Conservation (phyloP, 768 basidiomycete genomes). For the Suillus sp. region DNA sequence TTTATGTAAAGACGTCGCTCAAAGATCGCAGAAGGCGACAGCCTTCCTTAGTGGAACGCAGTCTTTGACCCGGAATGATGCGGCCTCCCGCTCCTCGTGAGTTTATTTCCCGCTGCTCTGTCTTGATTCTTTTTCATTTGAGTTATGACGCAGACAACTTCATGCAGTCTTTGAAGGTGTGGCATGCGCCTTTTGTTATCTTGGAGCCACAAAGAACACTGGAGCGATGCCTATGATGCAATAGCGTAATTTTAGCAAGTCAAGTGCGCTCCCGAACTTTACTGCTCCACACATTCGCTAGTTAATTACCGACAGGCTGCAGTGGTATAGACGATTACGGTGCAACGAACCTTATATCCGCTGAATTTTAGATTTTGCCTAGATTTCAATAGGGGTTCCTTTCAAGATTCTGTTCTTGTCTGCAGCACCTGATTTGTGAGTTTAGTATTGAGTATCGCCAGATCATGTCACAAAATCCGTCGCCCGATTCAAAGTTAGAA, state of each 20-base stretch:
- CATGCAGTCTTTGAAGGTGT: not conserved
- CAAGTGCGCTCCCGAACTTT: not conserved
- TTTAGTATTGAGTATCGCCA: not conserved
- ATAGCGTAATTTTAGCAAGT: not conserved
- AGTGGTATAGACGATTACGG: conserved; percentile 1
- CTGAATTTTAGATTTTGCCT: not conserved
- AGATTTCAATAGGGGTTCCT: not conserved
- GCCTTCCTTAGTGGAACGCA: not conserved
- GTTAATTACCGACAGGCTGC: not conserved
- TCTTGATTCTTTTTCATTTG: conserved; percentile 12
- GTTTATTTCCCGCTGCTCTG: not conserved
- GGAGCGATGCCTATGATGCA: not conserved
- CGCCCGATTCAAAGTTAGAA: not conserved
- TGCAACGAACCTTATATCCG: not conserved
- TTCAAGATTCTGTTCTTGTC: not conserved
- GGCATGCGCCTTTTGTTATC: not conserved
- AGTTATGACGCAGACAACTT: not conserved
- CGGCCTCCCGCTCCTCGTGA: conserved; percentile 18
- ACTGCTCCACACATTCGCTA: not conserved
- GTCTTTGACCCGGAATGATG: conserved; percentile 13
- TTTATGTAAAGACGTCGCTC: conserved; percentile 34
- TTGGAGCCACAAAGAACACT: not conserved
- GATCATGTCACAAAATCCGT: not conserved
- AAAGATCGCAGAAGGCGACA: conserved; percentile 27
- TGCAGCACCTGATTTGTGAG: not conserved